Evolutionary conservation across 805 yeast genomes (phyloP), one percentile per base, ranked within the genome.

Genomic region (Hanseniaspora guilliermondii): DNA sequence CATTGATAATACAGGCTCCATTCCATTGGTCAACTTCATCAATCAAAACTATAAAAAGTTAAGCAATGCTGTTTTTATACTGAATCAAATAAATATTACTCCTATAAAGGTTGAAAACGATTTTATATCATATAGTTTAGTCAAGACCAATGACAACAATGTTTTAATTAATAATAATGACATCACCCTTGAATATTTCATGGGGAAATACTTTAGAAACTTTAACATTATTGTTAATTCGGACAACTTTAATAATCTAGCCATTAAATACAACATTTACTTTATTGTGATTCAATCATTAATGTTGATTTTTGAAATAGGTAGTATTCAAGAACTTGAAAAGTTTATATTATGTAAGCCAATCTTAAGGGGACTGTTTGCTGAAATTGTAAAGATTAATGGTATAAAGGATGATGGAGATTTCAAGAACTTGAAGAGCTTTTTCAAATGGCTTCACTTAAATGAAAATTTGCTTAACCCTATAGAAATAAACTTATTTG

Each of bases 321-420:
- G 83, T 4, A 74, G 70, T 58, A 87, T 94, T 1, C 70, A 68
- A 37, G 68, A 75, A 50, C 72, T 89, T 52, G 70, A 75, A 35
- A 70, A 73, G 38, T 87, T 85, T 65, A 83, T 87, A 46, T 72
- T 88, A 57, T 91, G 94, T 30, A 86, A 86, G 65, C 97, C 96
- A 9, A 73, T 89, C 57, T 75, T 87, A 22, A 77, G 86, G 19
- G 97, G 97, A 2, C 70, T 87, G 47, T 79, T 87, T 56, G 74
- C 76, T 50, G 97, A 89, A 70, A 69, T 87, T 39, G 74, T 80
- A 58, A 79, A 82, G 33, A 80, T 89, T 50, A 78, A 84, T 58
- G 83, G 81, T 65, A 6, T 39, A 1, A 24, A 49, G 42, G 47
- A 49, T 3, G 53, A 49, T 17, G 37, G 24, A 83, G 87, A 36